phyloP scores from a whole-genome alignment of 83 land plant species.

The Larix sibirica region DNA sequence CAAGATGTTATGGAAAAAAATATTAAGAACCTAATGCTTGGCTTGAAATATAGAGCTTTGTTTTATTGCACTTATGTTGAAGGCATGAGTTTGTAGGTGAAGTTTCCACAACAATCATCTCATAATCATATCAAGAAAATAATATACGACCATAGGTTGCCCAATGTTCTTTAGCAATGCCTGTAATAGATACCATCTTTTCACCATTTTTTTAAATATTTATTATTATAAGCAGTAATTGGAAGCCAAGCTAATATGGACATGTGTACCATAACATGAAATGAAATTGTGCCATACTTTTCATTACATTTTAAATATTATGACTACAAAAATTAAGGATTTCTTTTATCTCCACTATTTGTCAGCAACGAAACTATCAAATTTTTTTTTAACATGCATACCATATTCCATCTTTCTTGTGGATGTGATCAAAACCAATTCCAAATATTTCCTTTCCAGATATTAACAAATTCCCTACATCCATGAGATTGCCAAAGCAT shows the following conservation, averaged over 20 bases:
- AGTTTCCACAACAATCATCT: slow-evolving; percentile 40
- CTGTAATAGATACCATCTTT: slow-evolving; percentile 75
- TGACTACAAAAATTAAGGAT: not conserved
- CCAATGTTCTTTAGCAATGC: slow-evolving; percentile 89
- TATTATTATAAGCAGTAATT: slow-evolving; percentile 80
- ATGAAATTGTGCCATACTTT: not conserved
- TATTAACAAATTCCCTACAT: slow-evolving; percentile 87
- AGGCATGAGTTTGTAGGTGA: not conserved
- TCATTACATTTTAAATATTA: not conserved
- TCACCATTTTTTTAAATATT: slow-evolving; percentile 65
- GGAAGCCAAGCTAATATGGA: slow-evolving; percentile 96
- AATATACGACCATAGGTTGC: slow-evolving; percentile 83
- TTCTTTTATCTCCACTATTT: not conserved
- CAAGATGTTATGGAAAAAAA: not conserved
- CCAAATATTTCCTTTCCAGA: slow-evolving; percentile 99
- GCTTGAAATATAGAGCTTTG: no score
- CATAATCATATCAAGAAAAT: slow-evolving; percentile 92
- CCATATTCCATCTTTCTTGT: slow-evolving; percentile 99
- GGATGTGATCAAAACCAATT: slow-evolving; percentile 96
- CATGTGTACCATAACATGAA: slow-evolving; percentile 28
- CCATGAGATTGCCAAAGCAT: slow-evolving; percentile 96
- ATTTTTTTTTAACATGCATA: slow-evolving; percentile 15
- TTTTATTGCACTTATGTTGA: not conserved
- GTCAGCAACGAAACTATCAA: not conserved
- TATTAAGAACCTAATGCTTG: not conserved